Evolutionary conservation across 2,329 filamentous ascomycete genomes (phyloP).

Genomic region (Nemania sp.): DNA sequence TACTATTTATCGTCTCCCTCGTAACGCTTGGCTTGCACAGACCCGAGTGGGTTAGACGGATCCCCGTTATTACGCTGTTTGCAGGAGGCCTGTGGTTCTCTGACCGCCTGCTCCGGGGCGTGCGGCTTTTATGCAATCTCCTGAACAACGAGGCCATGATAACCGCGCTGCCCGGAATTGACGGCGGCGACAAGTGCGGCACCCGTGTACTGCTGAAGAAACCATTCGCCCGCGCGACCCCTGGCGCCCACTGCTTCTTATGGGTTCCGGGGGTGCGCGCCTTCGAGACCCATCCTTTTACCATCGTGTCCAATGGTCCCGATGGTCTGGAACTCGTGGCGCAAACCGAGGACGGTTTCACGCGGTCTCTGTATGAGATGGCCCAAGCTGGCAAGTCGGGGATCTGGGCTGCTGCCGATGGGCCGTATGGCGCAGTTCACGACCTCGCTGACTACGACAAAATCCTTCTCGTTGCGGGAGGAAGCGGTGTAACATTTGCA

Average conservation of each 20-base stretch:
- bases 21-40: not conserved
- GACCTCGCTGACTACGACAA: not conserved
- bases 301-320: not conserved
- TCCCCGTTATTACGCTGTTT: not conserved
- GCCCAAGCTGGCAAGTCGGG: not conserved
- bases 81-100: not conserved
- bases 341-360: not conserved
- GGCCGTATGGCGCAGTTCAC: not conserved
- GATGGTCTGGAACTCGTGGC: not conserved
- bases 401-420: not conserved
- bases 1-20: not conserved
- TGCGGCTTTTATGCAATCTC: not conserved
- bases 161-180: not conserved
- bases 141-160: not conserved
- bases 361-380: not conserved
- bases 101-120: not conserved
- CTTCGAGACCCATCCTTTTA: not conserved
- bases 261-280: not conserved
- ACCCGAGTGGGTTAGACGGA: not conserved
- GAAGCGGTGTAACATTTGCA: not conserved
- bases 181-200: not conserved
- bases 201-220: not conserved
- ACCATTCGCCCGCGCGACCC: not conserved
- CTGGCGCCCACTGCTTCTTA: not conserved
- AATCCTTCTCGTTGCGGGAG: not conserved